phyloP scores from a whole-genome alignment of 2,329 filamentous ascomycete genomes.

The Colletotrichum sp. region DNA sequence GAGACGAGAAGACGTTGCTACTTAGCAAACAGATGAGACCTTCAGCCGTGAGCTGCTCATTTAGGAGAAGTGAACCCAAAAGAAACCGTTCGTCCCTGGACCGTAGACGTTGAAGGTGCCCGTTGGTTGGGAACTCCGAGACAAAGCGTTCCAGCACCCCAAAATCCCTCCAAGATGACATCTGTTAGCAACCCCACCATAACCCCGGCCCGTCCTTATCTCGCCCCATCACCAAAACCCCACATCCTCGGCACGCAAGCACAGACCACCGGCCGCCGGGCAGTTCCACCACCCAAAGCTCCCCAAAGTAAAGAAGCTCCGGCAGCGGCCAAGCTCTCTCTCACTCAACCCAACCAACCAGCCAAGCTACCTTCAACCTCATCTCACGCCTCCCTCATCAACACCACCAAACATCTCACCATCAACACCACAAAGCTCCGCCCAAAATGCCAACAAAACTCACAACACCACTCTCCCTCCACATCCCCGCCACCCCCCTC shows the following conservation, averaged over 20 bases:
- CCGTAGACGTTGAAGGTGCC: background rate
- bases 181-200: background rate
- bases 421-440: background rate
- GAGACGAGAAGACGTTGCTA: background rate
- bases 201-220: background rate
- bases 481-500: too few species aligned
- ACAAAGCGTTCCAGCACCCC: background rate
- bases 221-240: background rate
- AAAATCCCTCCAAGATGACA: background rate
- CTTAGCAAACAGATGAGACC: too few species aligned
- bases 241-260: background rate
- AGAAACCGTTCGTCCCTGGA: too few species aligned
- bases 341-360: background rate
- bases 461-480: constrained; percentile 25
- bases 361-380: background rate
- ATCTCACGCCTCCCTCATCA: background rate
- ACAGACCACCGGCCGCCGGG: background rate
- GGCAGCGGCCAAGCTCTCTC: background rate
- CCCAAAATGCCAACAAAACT: constrained; percentile 4
- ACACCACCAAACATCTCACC: background rate
- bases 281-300: background rate
- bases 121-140: constrained; percentile 3
- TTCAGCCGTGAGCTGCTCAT: too few species aligned
- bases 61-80: too few species aligned
- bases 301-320: background rate